These are phyloP conservation scores for Citrus mangshanensis DNA, from an alignment of 345 rosid genomes.

Conservation along the genomic window DNA sequence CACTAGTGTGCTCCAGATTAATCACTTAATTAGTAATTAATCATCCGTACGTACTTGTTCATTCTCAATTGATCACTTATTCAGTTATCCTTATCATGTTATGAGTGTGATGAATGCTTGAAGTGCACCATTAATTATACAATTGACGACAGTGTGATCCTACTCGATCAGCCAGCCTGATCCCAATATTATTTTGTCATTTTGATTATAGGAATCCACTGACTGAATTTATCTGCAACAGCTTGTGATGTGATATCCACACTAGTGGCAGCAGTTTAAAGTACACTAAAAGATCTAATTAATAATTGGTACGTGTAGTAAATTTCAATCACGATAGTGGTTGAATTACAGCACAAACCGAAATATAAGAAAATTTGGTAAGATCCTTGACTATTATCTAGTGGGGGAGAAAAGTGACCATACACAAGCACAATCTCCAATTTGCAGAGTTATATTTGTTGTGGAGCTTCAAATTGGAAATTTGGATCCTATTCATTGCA, in stretches of 20 bases:
- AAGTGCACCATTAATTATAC: not conserved
- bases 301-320: not conserved
- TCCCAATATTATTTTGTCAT: not conserved
- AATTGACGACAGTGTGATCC: not conserved
- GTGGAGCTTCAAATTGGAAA: not conserved
- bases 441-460: not conserved
- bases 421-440: not conserved
- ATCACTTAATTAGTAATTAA: no score
- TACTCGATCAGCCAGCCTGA: not conserved
- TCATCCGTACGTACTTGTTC: not conserved
- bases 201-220: not conserved
- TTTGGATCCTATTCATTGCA: not conserved
- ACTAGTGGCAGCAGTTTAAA: not conserved
- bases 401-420: not conserved
- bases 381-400: not conserved
- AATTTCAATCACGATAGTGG: not conserved
- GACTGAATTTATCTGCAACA: not conserved
- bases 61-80: not conserved
- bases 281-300: not conserved
- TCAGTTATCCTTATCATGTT: not conserved
- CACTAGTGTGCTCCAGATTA: no score
- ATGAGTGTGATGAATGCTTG: not conserved
- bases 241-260: not conserved
- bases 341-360: not conserved
- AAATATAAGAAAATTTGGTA: not conserved